Evolutionary conservation across 148 eudicot species (phyloP).

Genomic region (Pouteria glomerata): DNA sequence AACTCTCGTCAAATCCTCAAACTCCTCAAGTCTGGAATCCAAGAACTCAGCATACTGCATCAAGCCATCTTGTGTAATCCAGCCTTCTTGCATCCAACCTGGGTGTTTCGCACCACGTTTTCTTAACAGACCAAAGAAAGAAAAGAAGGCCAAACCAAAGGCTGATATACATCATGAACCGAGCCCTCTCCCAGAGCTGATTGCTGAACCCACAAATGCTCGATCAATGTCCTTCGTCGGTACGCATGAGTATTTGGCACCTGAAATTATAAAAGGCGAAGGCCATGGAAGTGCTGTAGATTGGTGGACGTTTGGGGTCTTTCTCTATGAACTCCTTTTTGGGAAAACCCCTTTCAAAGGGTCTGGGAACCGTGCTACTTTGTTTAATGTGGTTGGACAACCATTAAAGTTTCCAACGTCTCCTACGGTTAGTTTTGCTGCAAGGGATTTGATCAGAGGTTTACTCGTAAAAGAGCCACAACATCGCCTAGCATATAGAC

Average conservation of each 20-base stretch:
- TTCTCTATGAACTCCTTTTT: conserved; percentile 74
- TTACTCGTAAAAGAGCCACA: conserved; percentile 89
- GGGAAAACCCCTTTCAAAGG: conserved; percentile 90
- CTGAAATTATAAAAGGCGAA: conserved; percentile 87
- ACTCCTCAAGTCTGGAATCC: conserved; percentile 38
- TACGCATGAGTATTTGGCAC: conserved; percentile 90
- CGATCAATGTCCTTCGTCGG: conserved; percentile 98
- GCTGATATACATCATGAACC: conserved; percentile 37
- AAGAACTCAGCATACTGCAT: conserved; percentile 59
- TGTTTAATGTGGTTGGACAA: conserved; percentile 90
- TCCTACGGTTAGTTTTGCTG: conserved; percentile 83
- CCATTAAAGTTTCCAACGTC: conserved; percentile 74
- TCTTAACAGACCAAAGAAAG: conserved; percentile 47
- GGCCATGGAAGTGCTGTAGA: conserved; percentile 97
- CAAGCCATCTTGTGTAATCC: conserved; percentile 73
- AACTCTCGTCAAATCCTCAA: conserved; percentile 63
- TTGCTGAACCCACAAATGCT: conserved; percentile 88
- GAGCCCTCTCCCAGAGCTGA: conserved; percentile 69
- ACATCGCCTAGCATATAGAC: conserved; percentile 84
- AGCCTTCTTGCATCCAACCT: conserved; percentile 63
- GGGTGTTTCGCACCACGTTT: conserved; percentile 78
- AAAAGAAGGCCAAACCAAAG: conserved; percentile 45
- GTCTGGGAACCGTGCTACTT: conserved; percentile 66
- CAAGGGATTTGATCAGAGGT: conserved; percentile 85
- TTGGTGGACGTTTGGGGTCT: conserved; percentile 97